Percentiles rank a stretch among this genome's conserved stretches.
Conservation (phyloP, 257 asterid genomes). For the Lithospermum erythrorhizon region DNA sequence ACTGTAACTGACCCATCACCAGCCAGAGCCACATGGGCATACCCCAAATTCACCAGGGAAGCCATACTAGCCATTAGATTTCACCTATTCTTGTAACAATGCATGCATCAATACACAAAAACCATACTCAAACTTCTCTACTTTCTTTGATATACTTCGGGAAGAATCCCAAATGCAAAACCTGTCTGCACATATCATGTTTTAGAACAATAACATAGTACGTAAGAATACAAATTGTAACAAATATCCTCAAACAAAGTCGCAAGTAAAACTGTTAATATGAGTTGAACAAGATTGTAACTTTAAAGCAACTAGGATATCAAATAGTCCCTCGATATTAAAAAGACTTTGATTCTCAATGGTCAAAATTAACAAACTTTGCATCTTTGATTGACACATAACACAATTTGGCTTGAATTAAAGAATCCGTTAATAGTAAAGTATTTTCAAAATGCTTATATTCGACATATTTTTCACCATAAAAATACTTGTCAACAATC, state of each 20-base stretch:
- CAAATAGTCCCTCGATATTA: too few relatives aligned
- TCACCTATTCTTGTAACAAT: constrained; percentile 12
- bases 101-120: constrained; percentile 11
- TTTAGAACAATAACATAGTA: neutral
- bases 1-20: constrained; percentile 62
- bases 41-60: constrained; percentile 90
- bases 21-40: constrained; percentile 53
- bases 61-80: constrained; percentile 65
- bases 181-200: constrained; percentile 13
- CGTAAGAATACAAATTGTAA: too few relatives aligned
- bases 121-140: constrained; percentile 5
- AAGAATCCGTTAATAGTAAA: too few relatives aligned
- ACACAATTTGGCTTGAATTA: too few relatives aligned
- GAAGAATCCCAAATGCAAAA: constrained; percentile 3
- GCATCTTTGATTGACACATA: too few relatives aligned
- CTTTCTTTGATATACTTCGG: constrained; percentile 4
- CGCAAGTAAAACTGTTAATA: neutral
- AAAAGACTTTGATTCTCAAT: too few relatives aligned
- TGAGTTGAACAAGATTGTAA: too few relatives aligned
- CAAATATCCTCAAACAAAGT: neutral
- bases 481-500: too few relatives aligned
- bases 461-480: too few relatives aligned
- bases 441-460: too few relatives aligned
- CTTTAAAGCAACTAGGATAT: too few relatives aligned
- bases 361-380: too few relatives aligned